These are phyloP conservation scores for Trypethelium eluteriae DNA, from an alignment of 495 filamentous ascomycete species.

Conservation along the genomic window DNA sequence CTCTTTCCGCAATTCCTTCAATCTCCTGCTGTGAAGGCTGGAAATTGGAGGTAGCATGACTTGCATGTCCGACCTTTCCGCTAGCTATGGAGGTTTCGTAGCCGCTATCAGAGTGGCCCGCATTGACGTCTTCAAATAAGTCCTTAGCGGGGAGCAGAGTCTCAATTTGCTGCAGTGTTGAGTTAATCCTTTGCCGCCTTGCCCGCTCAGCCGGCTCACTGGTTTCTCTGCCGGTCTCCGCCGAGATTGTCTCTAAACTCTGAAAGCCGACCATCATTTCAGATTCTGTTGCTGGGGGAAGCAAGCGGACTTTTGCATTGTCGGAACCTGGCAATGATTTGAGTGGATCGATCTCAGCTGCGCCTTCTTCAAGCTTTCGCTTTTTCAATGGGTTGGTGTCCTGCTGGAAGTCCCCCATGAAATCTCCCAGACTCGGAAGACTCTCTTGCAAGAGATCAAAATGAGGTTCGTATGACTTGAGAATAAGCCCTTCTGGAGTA, in stretches of 20 bases:
- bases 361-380: neutral
- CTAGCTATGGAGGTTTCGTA: neutral
- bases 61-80: neutral
- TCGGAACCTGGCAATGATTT: neutral
- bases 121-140: neutral
- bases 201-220: neutral
- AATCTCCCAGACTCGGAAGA: no score
- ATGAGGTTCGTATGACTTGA: neutral
- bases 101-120: neutral
- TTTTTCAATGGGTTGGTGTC: neutral
- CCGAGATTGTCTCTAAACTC: neutral
- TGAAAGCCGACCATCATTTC: neutral
- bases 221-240: neutral
- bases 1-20: neutral
- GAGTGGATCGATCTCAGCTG: neutral
- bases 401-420: neutral
- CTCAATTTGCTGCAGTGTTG: conserved; percentile 1
- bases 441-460: no score
- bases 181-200: neutral
- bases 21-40: neutral
- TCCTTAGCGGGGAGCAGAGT: neutral
- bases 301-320: neutral
- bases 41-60: neutral
- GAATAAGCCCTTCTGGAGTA: no score
- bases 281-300: neutral